A percentile compares a stretch with the other conserved stretches of the same genome.
These are phyloP conservation scores for Ormosia emarginata DNA, from an alignment of 306 rosid genomes.

Conservation along the genomic window DNA sequence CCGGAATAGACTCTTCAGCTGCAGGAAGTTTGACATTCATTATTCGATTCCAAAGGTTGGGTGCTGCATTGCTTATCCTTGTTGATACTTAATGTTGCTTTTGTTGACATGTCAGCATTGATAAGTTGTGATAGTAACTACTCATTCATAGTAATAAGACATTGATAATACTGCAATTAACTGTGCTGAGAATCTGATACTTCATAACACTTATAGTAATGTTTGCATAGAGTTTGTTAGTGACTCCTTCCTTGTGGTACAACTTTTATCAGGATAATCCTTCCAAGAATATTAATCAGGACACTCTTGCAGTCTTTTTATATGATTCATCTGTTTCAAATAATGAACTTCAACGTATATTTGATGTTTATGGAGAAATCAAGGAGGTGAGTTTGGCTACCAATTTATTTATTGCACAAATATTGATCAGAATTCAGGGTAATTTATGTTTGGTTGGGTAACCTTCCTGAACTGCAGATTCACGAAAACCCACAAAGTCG, in stretches of 20 bases:
- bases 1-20: slow-evolving; percentile 57
- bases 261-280: slow-evolving; percentile 42
- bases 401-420: slow-evolving; percentile 1
- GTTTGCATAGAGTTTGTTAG: background rate
- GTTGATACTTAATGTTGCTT: background rate
- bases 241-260: background rate
- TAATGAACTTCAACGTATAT: slow-evolving; percentile 36
- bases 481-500: slow-evolving; percentile 31
- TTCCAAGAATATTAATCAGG: slow-evolving; percentile 43
- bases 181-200: no score
- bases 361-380: slow-evolving; percentile 54
- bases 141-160: background rate
- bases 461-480: slow-evolving; percentile 37
- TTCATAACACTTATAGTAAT: no score
- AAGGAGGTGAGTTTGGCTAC: slow-evolving; percentile 39
- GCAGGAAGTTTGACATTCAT: slow-evolving; percentile 68
- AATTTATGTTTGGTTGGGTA: background rate
- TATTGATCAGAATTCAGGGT: background rate
- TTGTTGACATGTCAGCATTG: background rate
- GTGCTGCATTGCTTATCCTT: background rate
- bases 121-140: background rate
- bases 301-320: slow-evolving; percentile 35
- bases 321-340: slow-evolving; percentile 52
- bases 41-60: slow-evolving; percentile 78
- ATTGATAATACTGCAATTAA: background rate